Conservation (phyloP, 2,329 filamentous ascomycete genomes). For the Penicillium griseofulvum region DNA sequence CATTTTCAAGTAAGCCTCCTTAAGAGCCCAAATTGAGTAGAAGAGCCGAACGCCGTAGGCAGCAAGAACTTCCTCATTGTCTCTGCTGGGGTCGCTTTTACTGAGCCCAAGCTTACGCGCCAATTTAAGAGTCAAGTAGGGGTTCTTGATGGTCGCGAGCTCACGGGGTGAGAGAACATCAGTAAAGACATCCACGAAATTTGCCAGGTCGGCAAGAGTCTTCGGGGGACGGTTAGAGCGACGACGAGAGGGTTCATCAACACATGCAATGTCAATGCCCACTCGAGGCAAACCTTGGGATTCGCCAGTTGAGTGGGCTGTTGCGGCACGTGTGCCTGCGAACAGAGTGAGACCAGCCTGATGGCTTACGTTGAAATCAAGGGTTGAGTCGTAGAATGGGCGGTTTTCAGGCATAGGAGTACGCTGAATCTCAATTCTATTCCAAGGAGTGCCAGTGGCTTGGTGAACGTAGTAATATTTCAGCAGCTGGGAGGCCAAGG, state of each 20-base stretch:
- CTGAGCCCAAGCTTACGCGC: conserved; percentile 15
- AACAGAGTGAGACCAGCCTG: conserved; percentile 62
- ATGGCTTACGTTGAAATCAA: conserved; percentile 66
- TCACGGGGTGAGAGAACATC: conserved; percentile 60
- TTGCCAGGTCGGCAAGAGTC: conserved; percentile 50
- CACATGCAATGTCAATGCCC: conserved; percentile 63
- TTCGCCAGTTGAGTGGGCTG: neutral
- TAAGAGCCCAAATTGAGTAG: conserved; percentile 64
- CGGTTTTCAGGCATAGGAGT: conserved; percentile 47
- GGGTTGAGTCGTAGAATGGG: conserved; percentile 48
- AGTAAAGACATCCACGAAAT: conserved; percentile 59
- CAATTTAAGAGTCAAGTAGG: conserved; percentile 23
- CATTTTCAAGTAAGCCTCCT: conserved; percentile 67
- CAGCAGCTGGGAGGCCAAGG: conserved; percentile 58
- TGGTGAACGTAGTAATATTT: conserved; percentile 61
- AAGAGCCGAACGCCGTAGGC: conserved; percentile 59
- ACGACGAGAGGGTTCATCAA: conserved; percentile 48
- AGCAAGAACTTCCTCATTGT: conserved; percentile 36
- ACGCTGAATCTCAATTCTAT: conserved; percentile 53
- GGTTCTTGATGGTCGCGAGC: conserved; percentile 53
- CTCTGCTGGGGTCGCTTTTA: conserved; percentile 3
- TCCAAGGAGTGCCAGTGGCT: conserved; percentile 56
- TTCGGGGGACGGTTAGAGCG: conserved; percentile 38
- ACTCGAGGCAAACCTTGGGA: conserved; percentile 38
- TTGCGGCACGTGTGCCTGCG: conserved; percentile 47